phyloP scores from a whole-genome alignment of 148 eudicot species.

The Gaultheria prostrata region DNA sequence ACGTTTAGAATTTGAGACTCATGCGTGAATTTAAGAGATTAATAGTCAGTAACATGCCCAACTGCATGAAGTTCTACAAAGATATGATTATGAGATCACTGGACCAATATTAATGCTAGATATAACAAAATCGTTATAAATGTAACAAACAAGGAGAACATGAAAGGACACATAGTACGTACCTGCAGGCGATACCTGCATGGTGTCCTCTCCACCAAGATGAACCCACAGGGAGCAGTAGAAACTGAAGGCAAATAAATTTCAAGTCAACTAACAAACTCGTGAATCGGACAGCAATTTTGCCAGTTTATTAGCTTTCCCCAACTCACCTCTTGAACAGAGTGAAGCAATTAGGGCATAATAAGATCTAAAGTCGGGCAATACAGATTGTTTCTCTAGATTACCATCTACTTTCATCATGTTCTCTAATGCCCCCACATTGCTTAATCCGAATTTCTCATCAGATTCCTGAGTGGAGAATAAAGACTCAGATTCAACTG shows the following conservation, averaged over 20 bases:
- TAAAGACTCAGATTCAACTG: conserved; percentile 18
- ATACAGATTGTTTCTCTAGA: conserved; percentile 12
- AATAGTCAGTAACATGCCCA: background rate
- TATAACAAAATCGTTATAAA: background rate
- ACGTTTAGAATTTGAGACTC: background rate
- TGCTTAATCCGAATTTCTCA: conserved; percentile 3
- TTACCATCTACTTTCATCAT: background rate
- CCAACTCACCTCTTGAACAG: conserved; percentile 53
- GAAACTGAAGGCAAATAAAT: background rate
- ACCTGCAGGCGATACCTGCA: conserved; percentile 12
- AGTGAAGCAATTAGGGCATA: conserved; percentile 59
- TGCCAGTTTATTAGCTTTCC: conserved; percentile 57
- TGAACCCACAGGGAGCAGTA: conserved; percentile 1
- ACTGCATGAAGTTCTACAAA: conserved; percentile 1
- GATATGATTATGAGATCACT: background rate
- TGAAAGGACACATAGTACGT: background rate
- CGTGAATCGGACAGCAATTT: conserved; percentile 32
- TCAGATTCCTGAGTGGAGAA: conserved; percentile 14
- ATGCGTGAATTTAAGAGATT: background rate
- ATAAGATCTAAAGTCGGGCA: conserved; percentile 47
- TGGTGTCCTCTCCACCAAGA: conserved; percentile 2
- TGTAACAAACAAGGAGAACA: background rate
- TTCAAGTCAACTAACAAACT: background rate
- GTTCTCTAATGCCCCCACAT: conserved; percentile 21
- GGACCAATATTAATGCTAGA: background rate